These are phyloP conservation scores for Fusarium nematophilum DNA, from an alignment of 2,329 filamentous ascomycete species.

Conservation along the genomic window DNA sequence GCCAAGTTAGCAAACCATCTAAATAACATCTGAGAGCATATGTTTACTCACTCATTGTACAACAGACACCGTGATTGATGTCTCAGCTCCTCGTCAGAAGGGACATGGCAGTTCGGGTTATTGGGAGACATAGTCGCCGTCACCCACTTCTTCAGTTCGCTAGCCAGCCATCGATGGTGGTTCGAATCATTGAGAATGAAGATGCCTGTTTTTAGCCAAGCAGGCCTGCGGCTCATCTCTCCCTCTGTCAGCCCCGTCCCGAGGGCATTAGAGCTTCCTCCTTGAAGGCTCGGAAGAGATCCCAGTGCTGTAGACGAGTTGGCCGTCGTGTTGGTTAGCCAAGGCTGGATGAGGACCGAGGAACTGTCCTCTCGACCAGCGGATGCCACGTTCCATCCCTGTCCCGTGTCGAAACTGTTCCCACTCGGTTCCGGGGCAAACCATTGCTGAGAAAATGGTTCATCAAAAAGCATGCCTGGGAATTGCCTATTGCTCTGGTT, in stretches of 20 bases:
- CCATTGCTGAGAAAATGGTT: background rate
- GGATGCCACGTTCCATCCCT: background rate
- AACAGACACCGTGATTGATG: slow-evolving; percentile 49
- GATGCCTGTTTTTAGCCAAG: slow-evolving; percentile 27
- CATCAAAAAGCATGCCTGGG: background rate
- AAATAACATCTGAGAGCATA: accelerated
- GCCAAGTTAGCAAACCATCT: background rate
- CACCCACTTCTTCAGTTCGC: slow-evolving; percentile 44
- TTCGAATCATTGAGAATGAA: slow-evolving; percentile 43
- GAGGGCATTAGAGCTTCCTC: background rate
- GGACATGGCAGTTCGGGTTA: slow-evolving; percentile 46
- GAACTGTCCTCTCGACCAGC: background rate
- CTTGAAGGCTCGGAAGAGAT: background rate
- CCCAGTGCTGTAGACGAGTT: background rate
- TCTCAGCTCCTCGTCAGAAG: slow-evolving; percentile 52
- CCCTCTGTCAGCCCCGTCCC: background rate
- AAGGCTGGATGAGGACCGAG: background rate
- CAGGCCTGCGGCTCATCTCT: slow-evolving; percentile 15
- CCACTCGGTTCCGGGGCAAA: too few relatives aligned
- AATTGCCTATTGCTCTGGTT: background rate
- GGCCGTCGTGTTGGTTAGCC: background rate
- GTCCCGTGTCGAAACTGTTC: background rate
- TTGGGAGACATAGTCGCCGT: slow-evolving; percentile 48
- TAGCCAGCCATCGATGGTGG: slow-evolving; percentile 39
- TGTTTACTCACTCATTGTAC: slow-evolving; percentile 44